phyloP scores from a whole-genome alignment of 805 yeast genomes.

The Saccharomycopsis javanensis region DNA sequence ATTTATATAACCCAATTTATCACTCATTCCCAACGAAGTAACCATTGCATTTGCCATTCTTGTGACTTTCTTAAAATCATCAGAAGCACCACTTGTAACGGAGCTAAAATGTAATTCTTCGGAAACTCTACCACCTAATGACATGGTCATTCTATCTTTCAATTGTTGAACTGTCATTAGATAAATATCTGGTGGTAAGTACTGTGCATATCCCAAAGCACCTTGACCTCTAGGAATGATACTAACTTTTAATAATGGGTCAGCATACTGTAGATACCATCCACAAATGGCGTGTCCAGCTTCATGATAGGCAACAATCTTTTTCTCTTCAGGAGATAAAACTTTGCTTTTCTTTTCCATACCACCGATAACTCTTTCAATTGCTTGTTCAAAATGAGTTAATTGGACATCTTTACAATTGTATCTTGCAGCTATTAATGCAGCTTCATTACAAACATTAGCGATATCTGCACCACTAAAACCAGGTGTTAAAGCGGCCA shows the following conservation, averaged over 20 bases:
- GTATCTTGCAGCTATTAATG: slow-evolving; percentile 87
- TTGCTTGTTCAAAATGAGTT: slow-evolving; percentile 87
- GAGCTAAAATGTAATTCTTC: slow-evolving; percentile 87
- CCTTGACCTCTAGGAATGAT: slow-evolving; percentile 97
- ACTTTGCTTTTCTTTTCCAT: slow-evolving; percentile 82
- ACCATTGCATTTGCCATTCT: slow-evolving; percentile 93
- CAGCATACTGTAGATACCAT: slow-evolving; percentile 86
- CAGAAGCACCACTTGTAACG: slow-evolving; percentile 95
- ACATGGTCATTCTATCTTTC: slow-evolving; percentile 88
- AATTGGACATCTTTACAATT: slow-evolving; percentile 61
- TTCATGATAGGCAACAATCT: slow-evolving; percentile 91
- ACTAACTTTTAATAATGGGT: slow-evolving; percentile 89
- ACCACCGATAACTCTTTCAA: slow-evolving; percentile 96
- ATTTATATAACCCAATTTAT: slow-evolving; percentile 73
- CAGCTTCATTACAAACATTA: slow-evolving; percentile 95
- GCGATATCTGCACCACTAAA: slow-evolving; percentile 98
- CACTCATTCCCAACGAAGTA: slow-evolving; percentile 82
- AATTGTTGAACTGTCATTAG: slow-evolving; percentile 69
- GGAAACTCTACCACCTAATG: slow-evolving; percentile 92
- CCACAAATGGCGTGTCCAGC: slow-evolving; percentile 99
- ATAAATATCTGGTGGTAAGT: slow-evolving; percentile 87
- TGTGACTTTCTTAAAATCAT: slow-evolving; percentile 94
- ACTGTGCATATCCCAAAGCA: slow-evolving; percentile 96
- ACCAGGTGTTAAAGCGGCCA: slow-evolving; percentile 96
- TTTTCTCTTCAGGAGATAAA: slow-evolving; percentile 76